phyloP scores from a whole-genome alignment of 805 yeast genomes.

The Metschnikowia kofuensis region DNA sequence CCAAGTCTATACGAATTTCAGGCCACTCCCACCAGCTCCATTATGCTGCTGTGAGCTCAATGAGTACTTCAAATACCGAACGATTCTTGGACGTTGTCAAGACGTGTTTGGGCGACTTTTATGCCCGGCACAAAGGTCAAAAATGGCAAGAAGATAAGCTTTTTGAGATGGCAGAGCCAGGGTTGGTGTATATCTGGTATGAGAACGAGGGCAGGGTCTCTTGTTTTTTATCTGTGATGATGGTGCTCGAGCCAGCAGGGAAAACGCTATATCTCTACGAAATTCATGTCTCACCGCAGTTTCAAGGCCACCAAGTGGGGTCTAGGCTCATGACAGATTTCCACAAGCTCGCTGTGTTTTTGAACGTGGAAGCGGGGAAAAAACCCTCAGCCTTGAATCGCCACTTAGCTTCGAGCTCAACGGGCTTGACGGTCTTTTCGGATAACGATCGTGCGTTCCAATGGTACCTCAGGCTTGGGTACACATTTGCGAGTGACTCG shows the following conservation, averaged over 20 bases:
- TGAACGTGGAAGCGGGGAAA: slow-evolving; percentile 5
- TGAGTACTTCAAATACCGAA: background rate
- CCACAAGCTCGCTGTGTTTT: slow-evolving; percentile 27
- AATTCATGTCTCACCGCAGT: slow-evolving; percentile 43
- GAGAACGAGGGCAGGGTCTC: slow-evolving; percentile 12
- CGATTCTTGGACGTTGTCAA: slow-evolving; percentile 25
- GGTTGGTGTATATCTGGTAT: slow-evolving; percentile 44
- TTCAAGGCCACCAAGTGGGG: slow-evolving; percentile 40
- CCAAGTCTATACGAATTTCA: background rate
- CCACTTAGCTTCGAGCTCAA: slow-evolving; percentile 22
- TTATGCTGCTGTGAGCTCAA: background rate
- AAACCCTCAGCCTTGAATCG: background rate
- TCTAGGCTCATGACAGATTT: slow-evolving; percentile 32
- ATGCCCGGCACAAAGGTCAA: slow-evolving; percentile 29
- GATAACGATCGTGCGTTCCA: slow-evolving; percentile 39
- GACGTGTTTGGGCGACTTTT: slow-evolving; percentile 27
- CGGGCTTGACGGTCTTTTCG: slow-evolving; percentile 50
- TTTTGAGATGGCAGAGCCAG: slow-evolving; percentile 46
- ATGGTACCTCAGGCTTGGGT: slow-evolving; percentile 46
- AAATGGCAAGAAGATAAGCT: slow-evolving; percentile 42
- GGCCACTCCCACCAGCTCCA: background rate
- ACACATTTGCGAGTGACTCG: slow-evolving; percentile 35
- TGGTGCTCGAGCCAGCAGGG: slow-evolving; percentile 36
- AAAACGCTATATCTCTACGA: slow-evolving; percentile 51
- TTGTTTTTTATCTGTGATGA: slow-evolving; percentile 47